Evolutionary conservation across 331 rosid species (phyloP).

Genomic region (Acacia concinna): DNA sequence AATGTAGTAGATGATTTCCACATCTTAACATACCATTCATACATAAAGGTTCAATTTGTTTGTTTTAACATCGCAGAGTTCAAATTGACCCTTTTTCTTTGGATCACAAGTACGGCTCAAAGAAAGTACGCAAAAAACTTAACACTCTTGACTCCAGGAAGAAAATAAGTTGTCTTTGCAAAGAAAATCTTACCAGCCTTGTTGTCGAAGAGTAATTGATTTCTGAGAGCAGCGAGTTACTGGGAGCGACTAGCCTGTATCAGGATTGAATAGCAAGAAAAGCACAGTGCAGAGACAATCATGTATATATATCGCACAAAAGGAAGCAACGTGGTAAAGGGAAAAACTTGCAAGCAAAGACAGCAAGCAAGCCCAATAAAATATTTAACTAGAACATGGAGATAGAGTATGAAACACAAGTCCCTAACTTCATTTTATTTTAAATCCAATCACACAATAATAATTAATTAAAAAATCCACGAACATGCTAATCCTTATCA

Average conservation of each 20-base stretch:
- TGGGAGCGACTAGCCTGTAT: conserved; percentile 45
- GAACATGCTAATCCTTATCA: neutral
- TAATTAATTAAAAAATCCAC: neutral
- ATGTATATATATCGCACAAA: conserved; percentile 30
- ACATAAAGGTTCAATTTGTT: neutral
- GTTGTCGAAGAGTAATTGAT: conserved; percentile 39
- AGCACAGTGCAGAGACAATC: conserved; percentile 34
- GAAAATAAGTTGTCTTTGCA: neutral
- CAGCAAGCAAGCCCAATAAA: conserved; percentile 37
- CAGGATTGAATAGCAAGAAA: conserved; percentile 44
- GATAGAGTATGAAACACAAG: conserved; percentile 48
- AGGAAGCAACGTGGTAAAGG: conserved; percentile 38
- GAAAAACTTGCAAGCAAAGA: conserved; percentile 45
- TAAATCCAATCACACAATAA: conserved; percentile 45
- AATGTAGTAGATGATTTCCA: neutral
- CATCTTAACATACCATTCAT: neutral
- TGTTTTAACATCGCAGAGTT: neutral
- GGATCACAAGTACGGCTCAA: neutral
- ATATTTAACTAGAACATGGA: conserved; percentile 41
- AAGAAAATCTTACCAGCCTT: conserved; percentile 51
- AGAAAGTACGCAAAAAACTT: neutral
- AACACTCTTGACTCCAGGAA: neutral
- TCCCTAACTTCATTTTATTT: conserved; percentile 30
- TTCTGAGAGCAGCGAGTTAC: conserved; percentile 42
- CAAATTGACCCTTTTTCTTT: too few species aligned